phyloP scores from a whole-genome alignment of 2,329 filamentous ascomycete species.

The Neurospora sp. region DNA sequence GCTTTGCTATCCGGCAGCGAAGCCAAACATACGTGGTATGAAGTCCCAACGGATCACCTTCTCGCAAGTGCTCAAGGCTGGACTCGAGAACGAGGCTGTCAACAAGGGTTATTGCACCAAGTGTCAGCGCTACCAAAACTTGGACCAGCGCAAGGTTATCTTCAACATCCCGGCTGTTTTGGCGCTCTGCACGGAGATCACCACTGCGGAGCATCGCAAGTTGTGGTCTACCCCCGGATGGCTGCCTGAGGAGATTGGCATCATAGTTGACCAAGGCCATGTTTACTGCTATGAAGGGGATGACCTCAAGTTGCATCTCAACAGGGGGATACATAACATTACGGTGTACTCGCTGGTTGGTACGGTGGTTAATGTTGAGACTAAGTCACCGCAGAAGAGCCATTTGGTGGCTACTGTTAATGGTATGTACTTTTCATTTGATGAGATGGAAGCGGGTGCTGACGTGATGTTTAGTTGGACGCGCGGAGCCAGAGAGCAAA shows the following conservation, averaged over 20 bases:
- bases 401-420: slow-evolving; percentile 91
- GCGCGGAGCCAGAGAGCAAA: slow-evolving; percentile 46
- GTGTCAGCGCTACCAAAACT: slow-evolving; percentile 82
- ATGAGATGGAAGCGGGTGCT: too few species aligned
- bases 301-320: slow-evolving; percentile 70
- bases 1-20: slow-evolving; percentile 63
- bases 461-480: too few species aligned
- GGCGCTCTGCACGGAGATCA: slow-evolving; percentile 75
- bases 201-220: slow-evolving; percentile 60
- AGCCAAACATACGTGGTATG: slow-evolving; percentile 36
- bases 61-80: slow-evolving; percentile 84
- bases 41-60: slow-evolving; percentile 56
- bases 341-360: slow-evolving; percentile 87
- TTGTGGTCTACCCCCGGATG: slow-evolving; percentile 86
- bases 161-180: slow-evolving; percentile 75
- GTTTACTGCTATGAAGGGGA: slow-evolving; percentile 93
- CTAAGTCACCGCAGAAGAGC: slow-evolving; percentile 72
- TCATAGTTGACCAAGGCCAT: slow-evolving; percentile 83
- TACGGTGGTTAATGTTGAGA: slow-evolving; percentile 81
- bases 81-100: slow-evolving; percentile 79
- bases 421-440: not conserved
- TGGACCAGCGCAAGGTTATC: slow-evolving; percentile 76
- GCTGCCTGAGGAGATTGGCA: slow-evolving; percentile 87
- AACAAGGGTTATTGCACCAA: slow-evolving; percentile 88
- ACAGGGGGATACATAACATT: slow-evolving; percentile 70